A percentile compares a stretch with the other conserved stretches of the same genome.
These are phyloP conservation scores for Saccharomycopsis crataegensis DNA, from an alignment of 1,139 yeast species.

Conservation along the genomic window DNA sequence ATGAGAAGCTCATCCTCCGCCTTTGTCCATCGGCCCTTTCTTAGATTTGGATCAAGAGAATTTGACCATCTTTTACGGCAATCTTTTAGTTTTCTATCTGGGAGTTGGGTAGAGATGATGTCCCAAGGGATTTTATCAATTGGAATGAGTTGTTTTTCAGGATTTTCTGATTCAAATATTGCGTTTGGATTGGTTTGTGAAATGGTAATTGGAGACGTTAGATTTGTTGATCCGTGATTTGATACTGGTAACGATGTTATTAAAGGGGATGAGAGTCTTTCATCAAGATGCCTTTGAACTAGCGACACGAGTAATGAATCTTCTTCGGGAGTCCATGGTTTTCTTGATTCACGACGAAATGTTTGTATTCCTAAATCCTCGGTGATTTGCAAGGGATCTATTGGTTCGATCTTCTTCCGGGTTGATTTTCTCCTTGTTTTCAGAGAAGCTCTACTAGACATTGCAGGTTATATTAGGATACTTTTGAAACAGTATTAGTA, in stretches of 20 bases:
- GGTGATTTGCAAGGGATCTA: constrained; percentile 63
- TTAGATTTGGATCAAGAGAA: constrained; percentile 72
- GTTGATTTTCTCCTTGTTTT: neutral
- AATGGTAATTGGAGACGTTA: too few species aligned
- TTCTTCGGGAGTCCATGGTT: constrained; percentile 64
- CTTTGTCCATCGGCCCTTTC: constrained; percentile 85
- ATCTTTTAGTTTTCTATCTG: constrained; percentile 54
- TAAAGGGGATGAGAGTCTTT: constrained; percentile 6
- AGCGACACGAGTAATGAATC: constrained; percentile 40
- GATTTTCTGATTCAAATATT: too few species aligned
- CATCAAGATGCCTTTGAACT: constrained; percentile 31
- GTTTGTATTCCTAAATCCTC: constrained; percentile 74
- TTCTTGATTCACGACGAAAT: constrained; percentile 52
- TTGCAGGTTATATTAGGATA: neutral
- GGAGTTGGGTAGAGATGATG: constrained; percentile 40
- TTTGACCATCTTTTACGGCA: constrained; percentile 72
- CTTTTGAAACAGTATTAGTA: too few species aligned
- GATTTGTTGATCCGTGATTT: too few species aligned
- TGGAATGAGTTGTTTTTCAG: too few species aligned
- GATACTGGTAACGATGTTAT: too few species aligned
- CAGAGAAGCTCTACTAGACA: neutral
- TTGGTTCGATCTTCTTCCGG: constrained; percentile 27
- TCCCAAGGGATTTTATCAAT: constrained; percentile 47
- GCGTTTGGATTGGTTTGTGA: too few species aligned
- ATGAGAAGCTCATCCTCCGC: constrained; percentile 67